Evolutionary conservation across 1,139 yeast genomes (phyloP).

Genomic region (Debaryomyces nepalensis): DNA sequence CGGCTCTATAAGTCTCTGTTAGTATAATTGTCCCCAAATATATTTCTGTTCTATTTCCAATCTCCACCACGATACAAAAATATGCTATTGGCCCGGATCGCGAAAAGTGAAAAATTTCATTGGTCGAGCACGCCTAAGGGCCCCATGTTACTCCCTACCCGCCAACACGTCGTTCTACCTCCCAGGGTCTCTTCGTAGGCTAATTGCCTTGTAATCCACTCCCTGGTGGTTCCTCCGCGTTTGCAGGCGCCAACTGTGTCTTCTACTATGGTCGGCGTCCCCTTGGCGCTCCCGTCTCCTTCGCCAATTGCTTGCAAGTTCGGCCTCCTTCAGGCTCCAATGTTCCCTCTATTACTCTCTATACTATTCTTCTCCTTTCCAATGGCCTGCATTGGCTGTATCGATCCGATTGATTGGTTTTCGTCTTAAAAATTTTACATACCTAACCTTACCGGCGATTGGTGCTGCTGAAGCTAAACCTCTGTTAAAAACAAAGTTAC

Average conservation of each 20-base stretch:
- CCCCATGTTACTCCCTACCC: neutral
- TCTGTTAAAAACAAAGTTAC: slow-evolving; percentile 76
- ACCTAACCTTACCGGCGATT: slow-evolving; percentile 88
- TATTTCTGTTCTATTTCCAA: slow-evolving; percentile 4
- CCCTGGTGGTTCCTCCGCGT: too few relatives aligned
- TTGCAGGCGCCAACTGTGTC: too few relatives aligned
- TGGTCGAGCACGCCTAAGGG: slow-evolving; percentile 27
- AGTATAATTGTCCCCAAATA: slow-evolving; percentile 11
- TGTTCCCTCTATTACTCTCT: neutral
- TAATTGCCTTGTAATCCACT: too few relatives aligned
- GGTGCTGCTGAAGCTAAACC: slow-evolving; percentile 89
- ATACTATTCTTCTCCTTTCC: neutral
- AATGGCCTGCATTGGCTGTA: slow-evolving; percentile 5
- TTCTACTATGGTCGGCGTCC: too few relatives aligned
- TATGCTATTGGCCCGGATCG: slow-evolving; percentile 17
- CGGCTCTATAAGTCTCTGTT: slow-evolving; percentile 63
- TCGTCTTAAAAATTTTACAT: slow-evolving; percentile 44
- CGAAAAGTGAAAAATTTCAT: slow-evolving; percentile 35
- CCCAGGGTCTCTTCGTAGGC: neutral
- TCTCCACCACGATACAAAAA: slow-evolving; percentile 9
- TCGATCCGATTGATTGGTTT: slow-evolving; percentile 10
- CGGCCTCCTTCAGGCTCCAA: neutral
- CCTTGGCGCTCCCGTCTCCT: neutral
- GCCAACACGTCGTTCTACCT: neutral
- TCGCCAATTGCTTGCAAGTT: slow-evolving; percentile 2